Base-by-base conservation (phyloP, 495 filamentous ascomycete genomes). In the Neurospora hispaniola region DNA sequence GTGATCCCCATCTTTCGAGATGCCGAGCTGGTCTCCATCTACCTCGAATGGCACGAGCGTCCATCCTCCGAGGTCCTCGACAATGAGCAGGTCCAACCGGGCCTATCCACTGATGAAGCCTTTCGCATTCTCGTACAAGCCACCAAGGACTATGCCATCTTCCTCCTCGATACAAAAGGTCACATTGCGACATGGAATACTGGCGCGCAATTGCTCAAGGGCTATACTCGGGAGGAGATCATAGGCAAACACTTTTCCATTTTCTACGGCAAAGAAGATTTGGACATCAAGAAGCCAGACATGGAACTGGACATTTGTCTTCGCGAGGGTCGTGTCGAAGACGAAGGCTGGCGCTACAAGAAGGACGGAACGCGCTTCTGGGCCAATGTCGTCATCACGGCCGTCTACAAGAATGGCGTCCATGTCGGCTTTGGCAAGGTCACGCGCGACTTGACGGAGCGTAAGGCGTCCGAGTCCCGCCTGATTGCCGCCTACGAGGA, bases 81-180 rank as follows among this genome's bases (percentile, higher is more conserved):
- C 68, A 66, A 66, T 3, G 84, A 87, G 11, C 71, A 82, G 0
- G 84, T 84, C 73, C 76, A 85, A 42, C 87, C 75, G 3, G 77
- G 79, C 41, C 76, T 82, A 0, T 78, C 81, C 7, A 79, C 74
- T 42, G 79, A 89, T 72, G 88, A 90, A 76, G 88, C 87, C 1
- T 89, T 89, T 75, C 86, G 85, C n/a, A 84, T 89, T 48, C 80
- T 91, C 9, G 82, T 91, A n/a, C 84, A 90, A 72, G 87, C 86
- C 0, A 87, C 90, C 72, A 89, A 88, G 75, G 89, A 90, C 73
- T 91, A 90, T 74, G 89, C 88, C 66, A 91, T 91, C 72, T 91
- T 90, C 75, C 88, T 91, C 78, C 82, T 91, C 42, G 88, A 91
- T 71, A 85, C 86, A 0, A 79, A 80, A 9, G 89, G 89, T 38